Base-by-base conservation (phyloP, 2,329 filamentous ascomycete species). In the Colletotrichum spaethianum region DNA sequence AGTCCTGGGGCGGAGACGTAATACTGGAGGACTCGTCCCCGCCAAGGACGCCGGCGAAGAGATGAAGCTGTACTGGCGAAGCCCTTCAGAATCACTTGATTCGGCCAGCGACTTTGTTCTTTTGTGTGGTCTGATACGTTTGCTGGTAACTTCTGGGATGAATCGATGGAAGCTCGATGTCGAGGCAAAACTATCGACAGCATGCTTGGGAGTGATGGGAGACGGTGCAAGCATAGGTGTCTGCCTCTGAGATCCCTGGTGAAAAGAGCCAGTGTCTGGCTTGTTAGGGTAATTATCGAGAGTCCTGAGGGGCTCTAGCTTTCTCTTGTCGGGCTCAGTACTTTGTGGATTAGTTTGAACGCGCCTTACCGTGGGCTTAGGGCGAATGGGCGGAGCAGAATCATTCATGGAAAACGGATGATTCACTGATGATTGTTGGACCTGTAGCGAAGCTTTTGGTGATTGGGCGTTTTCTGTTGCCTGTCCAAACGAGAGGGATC, bases 401-500 rank as follows among this genome's bases (percentile, higher is more conserved):
- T 11, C 38, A 28, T 38, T 61, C 52, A 50, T 52, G 40, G 65
- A 31, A 61, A 75, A 69, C 33, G 67, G 65, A 61, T 82, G 80
- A 67, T 82, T 81, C 64, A 83, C 78, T 50, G 82, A 75, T 63
- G 81, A 79, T 73, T 81, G 80, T 38, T 80, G 79, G 48, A 77
- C 78, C 53, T 79, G 76, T 38, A 78, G 78, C 26, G 77, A 68
- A 1, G 77, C 72, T 9, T 79, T 73, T 8, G 79, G 78, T 36
- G 78, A 69, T 28, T 73, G 73, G 11, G 65, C 40, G 7, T 52
- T 48, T 26, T 79, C 74, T 31, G 76, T 77, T 26, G 75, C 75
- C 56, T 79, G 73, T 23, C 78, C 72, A 55, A 83, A 77, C 75
- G 81, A 74, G 75, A 86, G 82, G 63, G 82, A 83, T 73, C 87